These are phyloP conservation scores for Trametes coccinea DNA, from an alignment of 768 basidiomycete genomes.

Conservation along the genomic window DNA sequence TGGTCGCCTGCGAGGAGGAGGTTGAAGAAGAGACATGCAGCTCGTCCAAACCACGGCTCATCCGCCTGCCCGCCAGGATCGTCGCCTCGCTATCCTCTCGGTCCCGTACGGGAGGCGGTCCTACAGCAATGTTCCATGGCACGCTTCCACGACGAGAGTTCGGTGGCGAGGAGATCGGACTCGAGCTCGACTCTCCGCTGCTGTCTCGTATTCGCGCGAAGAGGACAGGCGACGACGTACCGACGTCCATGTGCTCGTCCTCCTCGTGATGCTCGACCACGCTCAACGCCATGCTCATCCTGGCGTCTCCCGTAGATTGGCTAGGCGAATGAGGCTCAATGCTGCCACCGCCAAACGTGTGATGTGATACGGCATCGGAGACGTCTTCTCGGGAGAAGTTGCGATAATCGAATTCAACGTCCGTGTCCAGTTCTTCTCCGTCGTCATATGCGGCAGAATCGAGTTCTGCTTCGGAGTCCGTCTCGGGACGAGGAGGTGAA, in stretches of 20 bases:
- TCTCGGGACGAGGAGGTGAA: constrained; percentile 7
- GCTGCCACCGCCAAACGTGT: constrained; percentile 48
- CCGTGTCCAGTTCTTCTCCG: constrained; percentile 34
- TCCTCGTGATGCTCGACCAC: constrained; percentile 32
- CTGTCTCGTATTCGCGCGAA: constrained; percentile 19
- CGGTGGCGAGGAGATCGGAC: constrained; percentile 6
- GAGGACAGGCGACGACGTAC: constrained; percentile 19
- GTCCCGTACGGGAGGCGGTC: constrained; percentile 36
- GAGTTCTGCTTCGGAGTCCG: constrained; percentile 23
- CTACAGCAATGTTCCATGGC: constrained; percentile 60
- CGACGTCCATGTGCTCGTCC: constrained; percentile 5
- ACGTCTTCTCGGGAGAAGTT: constrained; percentile 26
- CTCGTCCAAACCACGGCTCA: constrained; percentile 59
- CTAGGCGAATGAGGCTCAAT: constrained; percentile 13
- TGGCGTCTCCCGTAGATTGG: constrained; percentile 27
- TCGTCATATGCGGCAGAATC: constrained; percentile 23
- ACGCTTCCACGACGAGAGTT: constrained; percentile 52
- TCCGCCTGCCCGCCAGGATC: constrained; percentile 44
- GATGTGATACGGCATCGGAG: constrained; percentile 48
- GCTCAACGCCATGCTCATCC: constrained; percentile 41
- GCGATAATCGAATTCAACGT: constrained; percentile 35
- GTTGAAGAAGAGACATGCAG: constrained; percentile 16
- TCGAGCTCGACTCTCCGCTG: constrained; percentile 8
- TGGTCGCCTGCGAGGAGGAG: constrained; percentile 43
- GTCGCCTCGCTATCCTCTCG: constrained; percentile 61